A percentile compares a stretch with the other conserved stretches of the same genome.
These are phyloP conservation scores for Staphylotrichum longicolle DNA, from an alignment of 495 filamentous ascomycete genomes.

Conservation along the genomic window DNA sequence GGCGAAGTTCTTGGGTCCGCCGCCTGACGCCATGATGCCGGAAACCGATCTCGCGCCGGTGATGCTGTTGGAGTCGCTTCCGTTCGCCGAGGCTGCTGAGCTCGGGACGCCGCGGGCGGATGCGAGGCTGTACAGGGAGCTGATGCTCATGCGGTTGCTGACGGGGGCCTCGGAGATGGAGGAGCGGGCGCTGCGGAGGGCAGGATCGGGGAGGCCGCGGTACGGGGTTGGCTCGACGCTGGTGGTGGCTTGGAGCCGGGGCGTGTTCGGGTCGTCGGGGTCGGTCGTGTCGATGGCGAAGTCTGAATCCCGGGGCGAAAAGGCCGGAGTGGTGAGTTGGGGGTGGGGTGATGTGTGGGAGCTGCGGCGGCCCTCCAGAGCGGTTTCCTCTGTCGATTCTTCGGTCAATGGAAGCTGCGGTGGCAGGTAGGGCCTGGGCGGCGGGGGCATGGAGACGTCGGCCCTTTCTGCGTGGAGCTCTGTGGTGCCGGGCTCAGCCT, in stretches of 20 bases:
- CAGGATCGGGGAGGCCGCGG: constrained; percentile 46
- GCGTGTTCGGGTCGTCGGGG: constrained; percentile 45
- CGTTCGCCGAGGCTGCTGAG: constrained; percentile 43
- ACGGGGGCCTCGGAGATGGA: constrained; percentile 42
- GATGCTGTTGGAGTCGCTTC: constrained; percentile 42
- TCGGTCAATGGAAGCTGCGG: constrained; percentile 27
- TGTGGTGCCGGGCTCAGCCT: constrained; percentile 53
- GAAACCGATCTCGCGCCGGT: constrained; percentile 34
- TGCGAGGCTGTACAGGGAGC: constrained; percentile 62
- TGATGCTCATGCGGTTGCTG: constrained; percentile 62
- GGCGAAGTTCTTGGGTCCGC: constrained; percentile 32
- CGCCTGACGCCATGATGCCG: constrained; percentile 39
- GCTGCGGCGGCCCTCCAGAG: constrained; percentile 14
- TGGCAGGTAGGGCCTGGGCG: constrained; percentile 28
- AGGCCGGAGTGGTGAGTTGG: constrained; percentile 10
- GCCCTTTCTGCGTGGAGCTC: constrained; percentile 51
- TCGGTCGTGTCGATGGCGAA: constrained; percentile 28
- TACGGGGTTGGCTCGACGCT: constrained; percentile 28
- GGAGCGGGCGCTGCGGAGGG: constrained; percentile 42
- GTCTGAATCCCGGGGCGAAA: constrained; percentile 22
- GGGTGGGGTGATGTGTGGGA: too few species aligned
- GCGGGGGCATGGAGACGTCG: constrained; percentile 61
- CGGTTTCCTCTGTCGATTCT: constrained; percentile 36
- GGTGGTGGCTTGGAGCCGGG: constrained; percentile 36
- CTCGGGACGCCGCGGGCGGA: constrained; percentile 51